Evolutionary conservation across 2,329 filamentous ascomycete species (phyloP).

Genomic region (Diplocarpon mali): DNA sequence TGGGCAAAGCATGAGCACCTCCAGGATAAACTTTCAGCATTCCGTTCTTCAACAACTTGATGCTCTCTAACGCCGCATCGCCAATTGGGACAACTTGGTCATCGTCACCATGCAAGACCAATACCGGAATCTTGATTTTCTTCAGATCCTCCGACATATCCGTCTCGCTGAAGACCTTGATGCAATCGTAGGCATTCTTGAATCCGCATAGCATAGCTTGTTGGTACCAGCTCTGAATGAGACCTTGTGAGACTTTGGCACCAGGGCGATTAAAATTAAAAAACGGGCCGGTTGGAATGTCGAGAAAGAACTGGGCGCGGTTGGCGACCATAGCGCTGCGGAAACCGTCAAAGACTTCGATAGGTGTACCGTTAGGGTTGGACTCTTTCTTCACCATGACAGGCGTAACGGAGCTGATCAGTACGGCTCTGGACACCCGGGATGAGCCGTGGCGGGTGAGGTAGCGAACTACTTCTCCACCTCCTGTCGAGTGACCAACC

Average conservation of each 20-base stretch:
- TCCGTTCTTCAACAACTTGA: slow-evolving; percentile 29
- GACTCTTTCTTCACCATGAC: slow-evolving; percentile 27
- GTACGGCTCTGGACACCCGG: slow-evolving; percentile 31
- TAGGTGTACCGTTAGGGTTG: slow-evolving; percentile 28
- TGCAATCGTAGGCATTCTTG: slow-evolving; percentile 31
- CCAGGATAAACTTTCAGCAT: slow-evolving; percentile 32
- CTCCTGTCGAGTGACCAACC: slow-evolving; percentile 32
- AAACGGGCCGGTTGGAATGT: slow-evolving; percentile 29
- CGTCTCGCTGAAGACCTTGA: slow-evolving; percentile 32
- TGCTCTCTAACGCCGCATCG: slow-evolving; percentile 23
- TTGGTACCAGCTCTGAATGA: slow-evolving; percentile 31
- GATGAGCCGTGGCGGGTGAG: slow-evolving; percentile 28
- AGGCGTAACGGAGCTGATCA: slow-evolving; percentile 30
- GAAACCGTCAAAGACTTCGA: slow-evolving; percentile 31
- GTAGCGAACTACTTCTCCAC: slow-evolving; percentile 31
- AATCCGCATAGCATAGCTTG: slow-evolving; percentile 32
- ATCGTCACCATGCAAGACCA: slow-evolving; percentile 32
- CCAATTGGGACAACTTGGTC: slow-evolving; percentile 32
- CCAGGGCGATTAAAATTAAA: slow-evolving; percentile 28
- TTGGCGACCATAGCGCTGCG: slow-evolving; percentile 28
- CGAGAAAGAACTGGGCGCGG: slow-evolving; percentile 29
- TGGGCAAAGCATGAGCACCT: slow-evolving; percentile 31
- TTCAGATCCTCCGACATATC: slow-evolving; percentile 32
- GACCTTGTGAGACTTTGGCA: slow-evolving; percentile 27
- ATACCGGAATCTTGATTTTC: slow-evolving; percentile 30